Conservation (phyloP, 140 eudicot species). For the Bidens hawaiensis region DNA sequence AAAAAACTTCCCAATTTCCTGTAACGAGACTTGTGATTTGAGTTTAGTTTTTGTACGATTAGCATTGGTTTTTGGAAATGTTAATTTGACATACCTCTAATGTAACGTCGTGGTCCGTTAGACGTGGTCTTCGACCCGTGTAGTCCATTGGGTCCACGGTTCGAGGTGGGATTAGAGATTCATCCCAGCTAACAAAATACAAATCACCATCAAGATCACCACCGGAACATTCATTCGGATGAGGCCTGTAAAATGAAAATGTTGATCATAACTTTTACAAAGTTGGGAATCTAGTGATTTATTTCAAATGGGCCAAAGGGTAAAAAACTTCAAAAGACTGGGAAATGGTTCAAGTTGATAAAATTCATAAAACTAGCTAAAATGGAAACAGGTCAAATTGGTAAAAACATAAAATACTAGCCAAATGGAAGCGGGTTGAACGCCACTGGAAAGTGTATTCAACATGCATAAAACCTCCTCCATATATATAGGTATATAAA, state of each 20-base stretch:
- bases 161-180: constrained; percentile 60
- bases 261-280: background rate
- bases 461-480: too few relatives aligned
- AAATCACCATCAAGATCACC: constrained; percentile 96
- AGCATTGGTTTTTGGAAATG: background rate
- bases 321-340: background rate
- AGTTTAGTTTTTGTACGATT: background rate
- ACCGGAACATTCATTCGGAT: constrained; percentile 98
- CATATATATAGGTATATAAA: too few relatives aligned
- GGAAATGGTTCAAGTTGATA: background rate
- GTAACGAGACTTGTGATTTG: constrained; percentile 11
- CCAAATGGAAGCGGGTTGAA: background rate
- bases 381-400: background rate
- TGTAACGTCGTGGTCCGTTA: constrained; percentile 88
- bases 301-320: background rate
- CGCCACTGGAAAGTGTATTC: too few relatives aligned
- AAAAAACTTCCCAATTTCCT: constrained; percentile 86
- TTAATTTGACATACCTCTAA: constrained; percentile 42
- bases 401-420: background rate
- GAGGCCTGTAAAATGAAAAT: constrained; percentile 60
- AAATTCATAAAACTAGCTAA: background rate
- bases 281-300: background rate
- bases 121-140: constrained; percentile 58
- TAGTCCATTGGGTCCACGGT: constrained; percentile 89
- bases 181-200: constrained; percentile 88